Base-by-base conservation (phyloP, 495 filamentous ascomycete species). In the Penicillium arizonense region DNA sequence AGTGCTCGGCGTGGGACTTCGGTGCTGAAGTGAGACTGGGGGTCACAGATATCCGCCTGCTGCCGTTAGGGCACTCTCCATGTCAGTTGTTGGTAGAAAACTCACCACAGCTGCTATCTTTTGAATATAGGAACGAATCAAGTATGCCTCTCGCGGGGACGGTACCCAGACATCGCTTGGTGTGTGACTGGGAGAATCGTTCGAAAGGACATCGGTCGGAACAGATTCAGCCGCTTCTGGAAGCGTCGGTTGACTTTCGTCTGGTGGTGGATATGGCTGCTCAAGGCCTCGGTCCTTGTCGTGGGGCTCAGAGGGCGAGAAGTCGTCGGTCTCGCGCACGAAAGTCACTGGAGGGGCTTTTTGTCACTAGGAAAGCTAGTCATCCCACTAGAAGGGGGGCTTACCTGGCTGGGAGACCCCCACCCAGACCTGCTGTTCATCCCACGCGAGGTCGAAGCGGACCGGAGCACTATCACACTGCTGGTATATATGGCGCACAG, bases 361-460 rank as follows among this genome's bases (percentile, higher is more conserved):
- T 18, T 18, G 18, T 18, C 18, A 18, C 18, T 18, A 18, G 18
- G 18, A 18, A 18, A 18, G 18, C 18, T 18, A 1, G 18, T 18
- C 18, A 18, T 18, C 18, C 18, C 18, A 18, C 18, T 1, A 18
- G 1, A 18, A 18, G 18, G 18, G 1, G 18, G n/a, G 26, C 62
- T 26, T 63, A 74, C 71, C 57, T 2, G 61, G 62, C n/a, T 53
- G 58, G 18, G 65, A 61, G 8, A 70, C 53, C 23, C 63, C 57
- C 26, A 72, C 65, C 69, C 71, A 72, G 4, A 62, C 57, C 42
- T 72, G 71, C 13, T 52, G 52, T 8, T 60, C 23, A 55, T 65
- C 64, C 69, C 71, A 74, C 8, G 55, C 64, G 11, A 74, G 36
- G 33, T 71, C 67, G n/a, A 63, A 72, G n/a, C 59, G 62, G n/a